A percentile compares a stretch with the other conserved stretches of the same genome.
Evolutionary conservation across 768 basidiomycete genomes (phyloP).

Genomic region (Sporobolomyces roseus): DNA sequence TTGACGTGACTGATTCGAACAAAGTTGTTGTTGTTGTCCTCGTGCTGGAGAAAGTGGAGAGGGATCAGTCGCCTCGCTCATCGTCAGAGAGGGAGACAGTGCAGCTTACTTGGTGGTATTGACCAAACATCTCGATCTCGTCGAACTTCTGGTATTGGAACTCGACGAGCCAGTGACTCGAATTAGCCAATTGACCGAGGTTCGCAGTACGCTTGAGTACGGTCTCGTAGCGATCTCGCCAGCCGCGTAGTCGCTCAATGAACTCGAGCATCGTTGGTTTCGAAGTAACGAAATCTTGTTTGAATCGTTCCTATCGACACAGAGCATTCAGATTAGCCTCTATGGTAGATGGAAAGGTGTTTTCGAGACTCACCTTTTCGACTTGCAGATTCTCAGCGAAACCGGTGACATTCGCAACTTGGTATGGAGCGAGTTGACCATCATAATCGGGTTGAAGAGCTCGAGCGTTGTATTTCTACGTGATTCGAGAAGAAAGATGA

Average conservation of each 20-base stretch:
- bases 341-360: too few relatives aligned
- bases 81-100: neutral
- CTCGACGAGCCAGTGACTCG: slow-evolving; percentile 90
- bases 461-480: slow-evolving; percentile 51
- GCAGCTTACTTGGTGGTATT: slow-evolving; percentile 79
- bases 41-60: slow-evolving; percentile 65
- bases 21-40: slow-evolving; percentile 88
- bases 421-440: slow-evolving; percentile 47
- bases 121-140: slow-evolving; percentile 97
- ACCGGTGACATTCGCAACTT: slow-evolving; percentile 50
- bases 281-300: slow-evolving; percentile 78
- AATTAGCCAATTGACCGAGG: slow-evolving; percentile 73
- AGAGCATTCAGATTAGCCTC: neutral
- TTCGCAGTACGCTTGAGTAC: slow-evolving; percentile 67
- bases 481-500: neutral
- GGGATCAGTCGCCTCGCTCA: neutral
- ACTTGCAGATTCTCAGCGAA: slow-evolving; percentile 50
- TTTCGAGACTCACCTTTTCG: slow-evolving; percentile 45
- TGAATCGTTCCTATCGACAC: slow-evolving; percentile 68
- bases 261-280: slow-evolving; percentile 81
- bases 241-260: slow-evolving; percentile 79
- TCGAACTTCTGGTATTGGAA: slow-evolving; percentile 98
- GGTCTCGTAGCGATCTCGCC: slow-evolving; percentile 86
- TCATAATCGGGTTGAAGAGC: slow-evolving; percentile 49
- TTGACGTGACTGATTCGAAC: slow-evolving; percentile 84